phyloP scores from a whole-genome alignment of 2,329 filamentous ascomycete genomes.

The Ploettnerulaceae sp. region DNA sequence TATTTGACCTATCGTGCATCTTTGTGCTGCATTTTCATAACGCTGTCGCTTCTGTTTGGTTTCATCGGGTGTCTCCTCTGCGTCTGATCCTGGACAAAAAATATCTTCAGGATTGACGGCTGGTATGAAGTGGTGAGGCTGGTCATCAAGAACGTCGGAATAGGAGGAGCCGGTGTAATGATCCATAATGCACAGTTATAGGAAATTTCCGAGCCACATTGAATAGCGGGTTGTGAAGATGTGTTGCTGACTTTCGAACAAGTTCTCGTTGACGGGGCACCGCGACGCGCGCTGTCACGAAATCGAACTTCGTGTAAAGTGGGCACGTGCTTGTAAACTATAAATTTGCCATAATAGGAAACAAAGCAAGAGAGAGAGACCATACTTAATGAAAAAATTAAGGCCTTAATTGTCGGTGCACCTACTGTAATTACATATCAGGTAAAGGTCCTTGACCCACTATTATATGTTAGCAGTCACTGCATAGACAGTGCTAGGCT shows the following conservation, averaged over 20 bases:
- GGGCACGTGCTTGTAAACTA: slow-evolving; percentile 4
- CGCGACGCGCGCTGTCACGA: slow-evolving; percentile 2
- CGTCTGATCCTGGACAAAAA: slow-evolving; percentile 52
- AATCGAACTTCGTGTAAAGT: slow-evolving; percentile 1
- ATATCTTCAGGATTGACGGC: slow-evolving; percentile 42
- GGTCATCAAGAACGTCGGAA: slow-evolving; percentile 21
- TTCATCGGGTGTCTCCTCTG: slow-evolving; percentile 47
- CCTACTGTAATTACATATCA: no score
- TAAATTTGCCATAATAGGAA: no score
- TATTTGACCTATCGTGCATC: slow-evolving; percentile 52
- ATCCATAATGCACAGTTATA: slow-evolving; percentile 2
- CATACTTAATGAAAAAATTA: neutral
- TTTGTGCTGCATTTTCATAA: slow-evolving; percentile 54
- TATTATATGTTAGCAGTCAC: no score
- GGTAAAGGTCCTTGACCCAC: no score
- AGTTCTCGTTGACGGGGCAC: slow-evolving; percentile 4
- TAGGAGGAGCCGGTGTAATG: slow-evolving; percentile 2
- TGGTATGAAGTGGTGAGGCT: slow-evolving; percentile 46
- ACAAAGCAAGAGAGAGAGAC: no score
- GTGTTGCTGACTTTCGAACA: neutral
- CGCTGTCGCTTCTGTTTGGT: slow-evolving; percentile 47
- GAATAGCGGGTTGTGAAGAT: slow-evolving; percentile 3
- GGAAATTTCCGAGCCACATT: neutral
- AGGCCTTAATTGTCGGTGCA: no score
- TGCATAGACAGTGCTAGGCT: no score